Percentiles rank a stretch among this genome's conserved stretches.
phyloP scores from a whole-genome alignment of 2,329 filamentous ascomycete genomes.

The Trichoderma polysporum region DNA sequence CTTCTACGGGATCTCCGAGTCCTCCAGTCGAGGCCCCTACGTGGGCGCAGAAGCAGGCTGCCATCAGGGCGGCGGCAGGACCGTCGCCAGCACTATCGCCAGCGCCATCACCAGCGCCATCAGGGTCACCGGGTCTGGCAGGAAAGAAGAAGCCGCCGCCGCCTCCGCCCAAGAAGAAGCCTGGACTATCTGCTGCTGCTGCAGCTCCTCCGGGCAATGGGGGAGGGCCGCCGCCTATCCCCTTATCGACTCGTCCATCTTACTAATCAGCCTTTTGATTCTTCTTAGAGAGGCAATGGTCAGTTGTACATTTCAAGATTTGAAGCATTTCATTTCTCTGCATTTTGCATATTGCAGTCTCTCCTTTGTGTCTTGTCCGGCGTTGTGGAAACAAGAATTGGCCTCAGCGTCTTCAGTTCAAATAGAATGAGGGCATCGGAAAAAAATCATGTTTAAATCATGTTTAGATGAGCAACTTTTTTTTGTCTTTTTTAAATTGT shows the following conservation, averaged over 20 bases:
- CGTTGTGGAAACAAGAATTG: neutral
- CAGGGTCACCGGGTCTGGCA: constrained; percentile 24
- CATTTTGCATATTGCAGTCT: neutral
- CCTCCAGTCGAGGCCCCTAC: constrained; percentile 53
- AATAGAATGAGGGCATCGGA: neutral
- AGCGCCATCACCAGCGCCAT: constrained; percentile 25
- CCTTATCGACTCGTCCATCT: constrained; percentile 50
- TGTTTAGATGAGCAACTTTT: constrained; percentile 10
- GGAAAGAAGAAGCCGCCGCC: constrained; percentile 56
- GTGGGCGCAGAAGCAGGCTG: constrained; percentile 64
- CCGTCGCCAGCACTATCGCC: constrained; percentile 29
- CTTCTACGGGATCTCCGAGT: constrained; percentile 23
- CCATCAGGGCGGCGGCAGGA: constrained; percentile 57
- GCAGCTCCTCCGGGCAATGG: constrained; percentile 26
- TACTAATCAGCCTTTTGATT: constrained; percentile 33
- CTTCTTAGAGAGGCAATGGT: neutral
- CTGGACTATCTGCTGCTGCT: constrained; percentile 33
- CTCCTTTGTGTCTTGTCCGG: neutral
- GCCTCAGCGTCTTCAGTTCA: neutral
- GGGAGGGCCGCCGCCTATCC: constrained; percentile 51
- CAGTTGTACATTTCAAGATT: neutral
- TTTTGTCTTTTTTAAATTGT: constrained; percentile 18
- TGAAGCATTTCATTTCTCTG: neutral
- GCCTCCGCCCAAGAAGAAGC: constrained; percentile 54
- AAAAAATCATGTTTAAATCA: neutral